Percentiles rank a stretch among this genome's conserved stretches.
phyloP scores from a whole-genome alignment of 345 rosid genomes.

The Mercurialis annua region DNA sequence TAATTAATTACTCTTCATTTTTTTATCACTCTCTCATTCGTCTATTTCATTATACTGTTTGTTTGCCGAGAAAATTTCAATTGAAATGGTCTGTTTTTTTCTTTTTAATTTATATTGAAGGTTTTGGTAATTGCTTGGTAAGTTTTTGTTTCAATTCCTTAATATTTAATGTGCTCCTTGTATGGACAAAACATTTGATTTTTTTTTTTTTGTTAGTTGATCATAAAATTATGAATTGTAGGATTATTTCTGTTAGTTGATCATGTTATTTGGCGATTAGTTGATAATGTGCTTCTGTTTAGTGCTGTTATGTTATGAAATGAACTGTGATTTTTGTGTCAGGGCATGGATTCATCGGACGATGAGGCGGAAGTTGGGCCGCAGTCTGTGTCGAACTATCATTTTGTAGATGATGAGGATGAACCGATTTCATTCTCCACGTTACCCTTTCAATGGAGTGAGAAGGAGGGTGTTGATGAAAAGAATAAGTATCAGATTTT shows the following conservation, averaged over 20 bases:
- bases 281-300: background rate
- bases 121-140: background rate
- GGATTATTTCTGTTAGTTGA: background rate
- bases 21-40: too few species aligned
- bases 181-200: too few species aligned
- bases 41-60: background rate
- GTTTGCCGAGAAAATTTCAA: background rate
- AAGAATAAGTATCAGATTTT: constrained; percentile 30
- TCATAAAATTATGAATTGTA: too few species aligned
- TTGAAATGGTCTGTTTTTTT: background rate
- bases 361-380: constrained; percentile 61
- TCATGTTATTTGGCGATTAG: background rate
- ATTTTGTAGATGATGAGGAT: constrained; percentile 53
- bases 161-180: background rate
- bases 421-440: constrained; percentile 52
- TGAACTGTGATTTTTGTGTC: background rate
- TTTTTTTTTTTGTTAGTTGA: too few species aligned
- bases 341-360: constrained; percentile 54
- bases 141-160: background rate
- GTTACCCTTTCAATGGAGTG: constrained; percentile 62
- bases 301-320: background rate
- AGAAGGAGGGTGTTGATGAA: constrained; percentile 25
- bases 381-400: constrained; percentile 50
- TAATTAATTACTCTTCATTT: too few species aligned
- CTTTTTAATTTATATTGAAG: background rate